Base-by-base conservation (phyloP, 2,329 filamentous ascomycete species). In the Cytospora schulzeri region DNA sequence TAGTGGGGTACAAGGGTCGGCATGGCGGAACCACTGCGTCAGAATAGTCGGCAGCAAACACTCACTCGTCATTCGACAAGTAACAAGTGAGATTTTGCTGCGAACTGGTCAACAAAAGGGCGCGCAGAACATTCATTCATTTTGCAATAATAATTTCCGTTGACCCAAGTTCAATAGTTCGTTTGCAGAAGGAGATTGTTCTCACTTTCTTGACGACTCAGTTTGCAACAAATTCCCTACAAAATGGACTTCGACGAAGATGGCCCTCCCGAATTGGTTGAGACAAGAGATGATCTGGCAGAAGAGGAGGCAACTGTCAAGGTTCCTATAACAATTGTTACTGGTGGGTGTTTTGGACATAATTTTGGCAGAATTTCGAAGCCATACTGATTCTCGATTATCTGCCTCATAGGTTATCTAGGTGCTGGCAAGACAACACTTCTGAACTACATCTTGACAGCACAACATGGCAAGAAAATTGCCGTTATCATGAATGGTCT, bases 381-480 rank as follows among this genome's bases (percentile, higher is more conserved):
- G 2, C 22, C 22, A 24, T 5, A 41, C 64, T 65, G 35, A 57
- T 38, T 19, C n/a, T 48, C 22, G n/a, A 9, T 48, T 35, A 33
- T 48, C 22, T 11, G 28, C 28, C 48, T 15, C 24, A 31, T 68
- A 95, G 92, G 95, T 4, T 99, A 99, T 73, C 85, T 99, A 4
- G 95, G 95, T 22, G 92, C 95, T 11, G 95, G 95, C 22, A 99
- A 99, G 78, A 98, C 94, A 0, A 98, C 94, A 0, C 78, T 98
- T 33, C 81, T 99, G 65, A 98, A 99, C 76, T 97, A 98, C 76
- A 98, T 99, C 67, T 81, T 99, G 60, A 96, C 91, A 31, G 93
- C 93, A 64, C 89, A 94, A 67, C 95, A 99, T 83, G 94, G 94
- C 76, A 98, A 98, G 83, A 97, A 93, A 73, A 95, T 99, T 75